Evolutionary conservation across 2,329 filamentous ascomycete genomes (phyloP).

Genomic region (Aphanoascus verrucosus): DNA sequence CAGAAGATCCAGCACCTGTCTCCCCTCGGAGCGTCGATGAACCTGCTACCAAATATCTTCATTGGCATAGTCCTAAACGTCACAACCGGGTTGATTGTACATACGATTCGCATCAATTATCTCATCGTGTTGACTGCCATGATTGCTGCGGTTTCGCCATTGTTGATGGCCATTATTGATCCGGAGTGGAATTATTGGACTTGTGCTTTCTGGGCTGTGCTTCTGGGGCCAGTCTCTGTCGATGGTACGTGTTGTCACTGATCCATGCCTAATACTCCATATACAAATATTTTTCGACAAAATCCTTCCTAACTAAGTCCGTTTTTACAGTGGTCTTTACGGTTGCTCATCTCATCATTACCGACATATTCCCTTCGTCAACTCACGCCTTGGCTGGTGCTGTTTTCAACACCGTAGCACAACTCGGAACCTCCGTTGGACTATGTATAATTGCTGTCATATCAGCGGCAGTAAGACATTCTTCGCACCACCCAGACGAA

Average conservation of each 20-base stretch:
- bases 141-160: slow-evolving; percentile 12
- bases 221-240: slow-evolving; percentile 13
- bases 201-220: slow-evolving; percentile 15
- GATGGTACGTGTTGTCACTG: slow-evolving; percentile 11
- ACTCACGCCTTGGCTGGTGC: slow-evolving; percentile 51
- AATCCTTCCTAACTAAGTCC: slow-evolving; percentile 13
- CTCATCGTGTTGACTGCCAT: slow-evolving; percentile 12
- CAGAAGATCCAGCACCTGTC: slow-evolving; percentile 41
- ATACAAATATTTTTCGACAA: background rate
- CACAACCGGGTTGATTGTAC: slow-evolving; percentile 14
- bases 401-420: slow-evolving; percentile 50
- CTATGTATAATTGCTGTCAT: slow-evolving; percentile 44
- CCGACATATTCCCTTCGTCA: slow-evolving; percentile 45
- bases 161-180: slow-evolving; percentile 15
- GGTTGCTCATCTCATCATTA: slow-evolving; percentile 45
- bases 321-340: slow-evolving; percentile 39
- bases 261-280: background rate
- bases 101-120: slow-evolving; percentile 10
- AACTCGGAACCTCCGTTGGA: slow-evolving; percentile 47
- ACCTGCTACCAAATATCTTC: slow-evolving; percentile 38
- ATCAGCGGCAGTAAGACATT: slow-evolving; percentile 14
- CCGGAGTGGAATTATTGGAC: slow-evolving; percentile 14
- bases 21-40: slow-evolving; percentile 38
- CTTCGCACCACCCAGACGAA: slow-evolving; percentile 3
- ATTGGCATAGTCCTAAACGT: slow-evolving; percentile 24